Percentiles rank a stretch among this genome's conserved stretches.
These are phyloP conservation scores for Cladosporium phlei DNA, from an alignment of 2,329 filamentous ascomycete genomes.

Conservation along the genomic window DNA sequence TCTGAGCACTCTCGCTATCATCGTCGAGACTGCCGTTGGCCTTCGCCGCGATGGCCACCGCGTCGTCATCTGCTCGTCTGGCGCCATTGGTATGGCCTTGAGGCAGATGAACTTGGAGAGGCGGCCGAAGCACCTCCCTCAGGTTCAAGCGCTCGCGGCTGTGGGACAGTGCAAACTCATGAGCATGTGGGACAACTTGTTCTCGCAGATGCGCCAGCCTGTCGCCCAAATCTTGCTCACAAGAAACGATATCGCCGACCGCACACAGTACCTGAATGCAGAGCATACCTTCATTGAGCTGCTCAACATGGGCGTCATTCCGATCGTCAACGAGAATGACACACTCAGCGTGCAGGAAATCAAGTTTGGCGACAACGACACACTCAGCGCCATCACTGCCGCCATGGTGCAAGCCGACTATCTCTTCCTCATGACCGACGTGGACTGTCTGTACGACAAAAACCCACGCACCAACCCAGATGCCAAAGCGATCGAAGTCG, in stretches of 20 bases:
- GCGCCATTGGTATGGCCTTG: conserved; percentile 90
- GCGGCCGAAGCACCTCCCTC: conserved; percentile 82
- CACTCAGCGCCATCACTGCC: conserved; percentile 89
- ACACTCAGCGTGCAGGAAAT: conserved; percentile 96
- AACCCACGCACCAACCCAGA: conserved; percentile 83
- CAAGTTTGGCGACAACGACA: conserved; percentile 99
- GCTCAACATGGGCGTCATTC: conserved; percentile 90
- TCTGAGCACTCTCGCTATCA: conserved; percentile 81
- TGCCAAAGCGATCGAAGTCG: conserved; percentile 83
- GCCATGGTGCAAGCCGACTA: conserved; percentile 97
- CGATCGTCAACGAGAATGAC: conserved; percentile 98
- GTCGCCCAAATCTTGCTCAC: conserved; percentile 93
- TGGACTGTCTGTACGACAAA: conserved; percentile 94
- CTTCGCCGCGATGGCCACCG: conserved; percentile 86
- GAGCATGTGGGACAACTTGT: conserved; percentile 90
- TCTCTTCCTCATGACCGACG: conserved; percentile 97
- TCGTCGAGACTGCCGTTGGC: conserved; percentile 88
- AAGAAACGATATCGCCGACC: conserved; percentile 92
- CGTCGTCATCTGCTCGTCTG: conserved; percentile 94
- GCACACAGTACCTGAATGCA: conserved; percentile 91
- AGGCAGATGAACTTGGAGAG: conserved; percentile 83
- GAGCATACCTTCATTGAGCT: conserved; percentile 91
- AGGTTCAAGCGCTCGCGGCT: conserved; percentile 88
- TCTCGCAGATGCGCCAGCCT: conserved; percentile 80
- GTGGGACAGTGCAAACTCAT: conserved; percentile 95